Base-by-base conservation (phyloP, 1,139 yeast genomes). In the Kodamaea sp. region DNA sequence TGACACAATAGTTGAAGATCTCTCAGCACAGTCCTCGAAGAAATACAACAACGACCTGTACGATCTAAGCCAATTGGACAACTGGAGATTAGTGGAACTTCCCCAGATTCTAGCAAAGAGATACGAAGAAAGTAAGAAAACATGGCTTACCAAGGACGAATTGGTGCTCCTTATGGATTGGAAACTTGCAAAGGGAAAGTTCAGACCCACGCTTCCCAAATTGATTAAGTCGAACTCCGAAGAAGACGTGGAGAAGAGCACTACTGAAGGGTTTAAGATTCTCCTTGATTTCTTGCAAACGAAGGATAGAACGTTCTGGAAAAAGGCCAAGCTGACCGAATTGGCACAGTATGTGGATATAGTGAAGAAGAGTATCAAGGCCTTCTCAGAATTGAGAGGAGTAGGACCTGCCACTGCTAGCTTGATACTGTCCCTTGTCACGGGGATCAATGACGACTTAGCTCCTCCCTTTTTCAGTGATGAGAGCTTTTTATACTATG, bases 331-430 rank as follows among this genome's bases (percentile, higher is more conserved):
- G 4, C 7, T 11, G 4, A 15, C 22, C 8, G 26, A 22, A 9
- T 21, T 21, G 9, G 34, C 41, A 7, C 39, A 44, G 6, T 65
- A 60, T 42, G 32, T 42, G 11, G 35, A 27, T 4, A 28, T 26
- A 1, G 47, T 66, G 5, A 58, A 57, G 31, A 36, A 39, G 6
- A 32, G 68, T 1, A 35, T 71, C 32, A 62, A 61, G 26, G 44
- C 45, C 22, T 39, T 66, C 5, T 59, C 70, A 39, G 57, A 55
- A 29, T 52, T 73, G 24, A 54, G 54, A 34, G 79, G 78, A 0
- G 75, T 73, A 5, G 79, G 79, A 0, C 77, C 78, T 1, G 78
- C 79, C 4, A 71, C 76, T 4, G 74, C 71, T 1, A 68, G 76
- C 30, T 54, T 73, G 32, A 50, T 73, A 0, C 48, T 68, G 26